Percentiles rank a stretch among this genome's conserved stretches.
Conservation (phyloP, 306 rosid genomes). For the Prinsepia uniflora region DNA sequence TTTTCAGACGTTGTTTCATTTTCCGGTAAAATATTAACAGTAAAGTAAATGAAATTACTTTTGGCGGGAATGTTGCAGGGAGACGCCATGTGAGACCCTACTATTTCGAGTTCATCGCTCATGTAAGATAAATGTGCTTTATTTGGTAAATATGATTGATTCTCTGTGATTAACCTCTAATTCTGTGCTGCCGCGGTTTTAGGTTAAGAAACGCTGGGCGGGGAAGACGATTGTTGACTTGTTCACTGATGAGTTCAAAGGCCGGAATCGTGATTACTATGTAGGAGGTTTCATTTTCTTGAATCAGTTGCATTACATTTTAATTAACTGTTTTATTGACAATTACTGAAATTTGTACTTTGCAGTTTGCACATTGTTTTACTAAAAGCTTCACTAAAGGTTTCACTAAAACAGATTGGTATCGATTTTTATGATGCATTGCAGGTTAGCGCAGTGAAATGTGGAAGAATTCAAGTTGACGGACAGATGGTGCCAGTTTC, state of each 20-base stretch:
- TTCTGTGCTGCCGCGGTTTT: constrained; percentile 16
- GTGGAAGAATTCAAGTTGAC: constrained; percentile 55
- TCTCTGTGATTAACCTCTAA: constrained; percentile 12
- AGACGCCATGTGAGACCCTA: constrained; percentile 74
- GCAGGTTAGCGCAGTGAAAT: constrained; percentile 52
- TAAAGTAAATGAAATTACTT: background rate
- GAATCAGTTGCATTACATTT: background rate
- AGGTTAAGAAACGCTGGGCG: constrained; percentile 93
- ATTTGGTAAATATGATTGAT: background rate
- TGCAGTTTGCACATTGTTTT: background rate
- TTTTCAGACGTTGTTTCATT: background rate
- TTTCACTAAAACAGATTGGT: too few species aligned
- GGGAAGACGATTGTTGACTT: constrained; percentile 85
- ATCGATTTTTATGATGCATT: background rate
- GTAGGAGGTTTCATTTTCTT: constrained; percentile 32
- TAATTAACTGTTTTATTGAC: background rate
- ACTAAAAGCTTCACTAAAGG: too few species aligned
- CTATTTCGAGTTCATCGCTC: constrained; percentile 88
- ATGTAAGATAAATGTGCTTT: constrained; percentile 34
- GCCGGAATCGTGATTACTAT: constrained; percentile 81
- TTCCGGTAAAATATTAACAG: background rate
- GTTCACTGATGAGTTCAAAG: constrained; percentile 87
- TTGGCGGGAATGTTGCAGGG: constrained; percentile 53
- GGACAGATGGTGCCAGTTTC: constrained; percentile 50
- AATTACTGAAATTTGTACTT: background rate